Evolutionary conservation across 2,329 filamentous ascomycete genomes (phyloP).

Genomic region (Blastomyces gilchristii): DNA sequence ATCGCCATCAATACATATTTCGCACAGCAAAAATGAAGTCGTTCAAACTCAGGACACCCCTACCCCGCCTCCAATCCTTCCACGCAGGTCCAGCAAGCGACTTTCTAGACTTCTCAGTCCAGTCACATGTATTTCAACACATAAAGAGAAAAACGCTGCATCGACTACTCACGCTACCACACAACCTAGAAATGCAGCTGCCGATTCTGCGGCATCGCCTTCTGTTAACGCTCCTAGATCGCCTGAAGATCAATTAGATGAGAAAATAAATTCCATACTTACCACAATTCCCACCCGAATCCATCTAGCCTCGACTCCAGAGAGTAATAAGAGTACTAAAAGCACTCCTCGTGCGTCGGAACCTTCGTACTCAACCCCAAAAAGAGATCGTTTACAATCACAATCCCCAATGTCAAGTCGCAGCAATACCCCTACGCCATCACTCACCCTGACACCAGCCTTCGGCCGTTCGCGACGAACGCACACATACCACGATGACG

Average conservation of each 20-base stretch:
- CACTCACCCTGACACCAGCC: slow-evolving; percentile 59
- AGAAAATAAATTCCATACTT: slow-evolving; percentile 70
- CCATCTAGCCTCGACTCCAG: slow-evolving; percentile 50
- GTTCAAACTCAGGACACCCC: not conserved
- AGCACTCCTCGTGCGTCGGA: slow-evolving; percentile 1
- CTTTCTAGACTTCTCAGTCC: slow-evolving; percentile 12
- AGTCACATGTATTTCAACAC: slow-evolving; percentile 6
- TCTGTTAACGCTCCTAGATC: slow-evolving; percentile 23
- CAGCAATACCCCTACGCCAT: slow-evolving; percentile 52
- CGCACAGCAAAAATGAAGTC: slow-evolving; percentile 4
- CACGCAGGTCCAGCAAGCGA: slow-evolving; percentile 21
- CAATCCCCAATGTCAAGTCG: slow-evolving; percentile 29
- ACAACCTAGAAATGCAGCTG: not conserved
- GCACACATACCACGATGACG: slow-evolving; percentile 34
- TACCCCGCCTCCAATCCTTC: slow-evolving; percentile 12
- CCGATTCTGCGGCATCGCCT: not conserved
- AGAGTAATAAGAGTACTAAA: slow-evolving; percentile 11
- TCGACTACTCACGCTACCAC: not conserved
- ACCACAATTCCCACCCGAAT: slow-evolving; percentile 71
- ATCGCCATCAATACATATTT: slow-evolving; percentile 14
- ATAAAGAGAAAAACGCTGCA: not conserved
- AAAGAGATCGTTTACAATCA: slow-evolving; percentile 35
- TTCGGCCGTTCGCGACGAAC: slow-evolving; percentile 26
- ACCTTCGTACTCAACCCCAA: slow-evolving; percentile 21
- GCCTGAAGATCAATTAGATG: slow-evolving; percentile 60